Percentiles rank a stretch among this genome's conserved stretches.
Evolutionary conservation across 257 asterid genomes (phyloP).

Genomic region (Ballota nigra): DNA sequence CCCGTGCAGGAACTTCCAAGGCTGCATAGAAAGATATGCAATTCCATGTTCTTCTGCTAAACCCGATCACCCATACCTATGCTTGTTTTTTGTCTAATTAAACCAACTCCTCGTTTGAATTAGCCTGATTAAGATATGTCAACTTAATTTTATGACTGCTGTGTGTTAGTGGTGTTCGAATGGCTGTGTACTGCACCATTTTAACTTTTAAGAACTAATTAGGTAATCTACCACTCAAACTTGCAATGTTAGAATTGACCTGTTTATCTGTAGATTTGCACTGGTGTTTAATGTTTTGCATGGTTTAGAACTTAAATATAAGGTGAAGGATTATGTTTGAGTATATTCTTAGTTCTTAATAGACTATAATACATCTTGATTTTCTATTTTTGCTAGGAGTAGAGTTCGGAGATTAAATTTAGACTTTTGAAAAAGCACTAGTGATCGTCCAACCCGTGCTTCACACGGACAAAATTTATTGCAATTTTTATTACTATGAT

Average conservation of each 20-base stretch:
- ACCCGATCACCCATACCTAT: too few relatives aligned
- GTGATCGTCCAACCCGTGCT: too few relatives aligned
- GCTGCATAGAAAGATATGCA: constrained; percentile 30
- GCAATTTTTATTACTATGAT: too few relatives aligned
- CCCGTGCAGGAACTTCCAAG: constrained; percentile 44
- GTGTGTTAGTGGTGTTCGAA: too few relatives aligned
- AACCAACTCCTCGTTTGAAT: background rate
- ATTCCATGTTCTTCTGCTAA: constrained; percentile 69
- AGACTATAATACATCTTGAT: background rate
- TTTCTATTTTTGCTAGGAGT: background rate
- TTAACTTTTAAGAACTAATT: too few relatives aligned
- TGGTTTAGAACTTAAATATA: background rate
- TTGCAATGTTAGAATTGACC: background rate
- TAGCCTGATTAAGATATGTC: background rate
- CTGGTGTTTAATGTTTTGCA: background rate
- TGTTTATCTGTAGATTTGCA: background rate
- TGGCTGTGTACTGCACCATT: background rate
- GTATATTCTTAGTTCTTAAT: too few relatives aligned
- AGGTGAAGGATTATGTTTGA: background rate
- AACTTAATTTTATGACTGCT: background rate
- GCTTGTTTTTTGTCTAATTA: too few relatives aligned
- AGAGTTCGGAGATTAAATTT: too few relatives aligned
- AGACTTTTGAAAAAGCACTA: too few relatives aligned
- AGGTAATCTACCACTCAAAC: background rate
- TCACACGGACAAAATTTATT: too few relatives aligned